Evolutionary conservation across 108 stramenopile species (phyloP).

Genomic region (Skeletonema costatum): DNA sequence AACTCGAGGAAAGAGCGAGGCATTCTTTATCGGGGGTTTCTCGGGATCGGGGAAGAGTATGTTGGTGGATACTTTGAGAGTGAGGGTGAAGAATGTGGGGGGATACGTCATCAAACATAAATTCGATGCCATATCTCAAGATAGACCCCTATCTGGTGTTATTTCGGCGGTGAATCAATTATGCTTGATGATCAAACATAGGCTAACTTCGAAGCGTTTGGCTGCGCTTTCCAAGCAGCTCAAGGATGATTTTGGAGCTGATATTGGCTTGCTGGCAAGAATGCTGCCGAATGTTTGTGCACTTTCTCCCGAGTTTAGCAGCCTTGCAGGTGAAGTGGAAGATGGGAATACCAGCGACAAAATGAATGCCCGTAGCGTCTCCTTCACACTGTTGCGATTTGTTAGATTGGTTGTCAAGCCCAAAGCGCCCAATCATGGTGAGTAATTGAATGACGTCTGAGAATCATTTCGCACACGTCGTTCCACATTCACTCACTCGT

Average conservation of each 20-base stretch:
- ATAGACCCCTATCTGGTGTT: neutral
- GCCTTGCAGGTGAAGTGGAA: slow-evolving; percentile 16
- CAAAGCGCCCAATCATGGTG: neutral
- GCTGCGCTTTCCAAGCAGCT: slow-evolving; percentile 14
- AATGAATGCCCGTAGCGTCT: too few species aligned
- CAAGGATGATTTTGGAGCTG: slow-evolving; percentile 21
- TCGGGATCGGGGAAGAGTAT: too few species aligned
- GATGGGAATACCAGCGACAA: too few species aligned
- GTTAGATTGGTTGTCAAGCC: too few species aligned
- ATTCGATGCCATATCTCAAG: slow-evolving; percentile 30
- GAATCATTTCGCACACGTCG: too few species aligned
- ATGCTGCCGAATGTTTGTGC: slow-evolving; percentile 23
- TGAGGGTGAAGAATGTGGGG: neutral
- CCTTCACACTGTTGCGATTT: too few species aligned
- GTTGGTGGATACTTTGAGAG: slow-evolving; percentile 9
- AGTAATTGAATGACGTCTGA: too few species aligned
- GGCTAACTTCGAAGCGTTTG: neutral
- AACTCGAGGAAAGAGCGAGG: slow-evolving; percentile 10
- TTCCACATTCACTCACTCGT: too few species aligned
- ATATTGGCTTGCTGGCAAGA: slow-evolving; percentile 15
- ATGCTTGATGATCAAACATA: slow-evolving; percentile 20
- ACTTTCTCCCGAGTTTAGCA: neutral
- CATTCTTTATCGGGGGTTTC: too few species aligned
- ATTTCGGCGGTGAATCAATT: slow-evolving; percentile 38
- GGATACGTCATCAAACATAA: slow-evolving; percentile 25